Evolutionary conservation across 306 rosid species (phyloP), one percentile per base, ranked within the genome.

Genomic region (Mimosa pudica): DNA sequence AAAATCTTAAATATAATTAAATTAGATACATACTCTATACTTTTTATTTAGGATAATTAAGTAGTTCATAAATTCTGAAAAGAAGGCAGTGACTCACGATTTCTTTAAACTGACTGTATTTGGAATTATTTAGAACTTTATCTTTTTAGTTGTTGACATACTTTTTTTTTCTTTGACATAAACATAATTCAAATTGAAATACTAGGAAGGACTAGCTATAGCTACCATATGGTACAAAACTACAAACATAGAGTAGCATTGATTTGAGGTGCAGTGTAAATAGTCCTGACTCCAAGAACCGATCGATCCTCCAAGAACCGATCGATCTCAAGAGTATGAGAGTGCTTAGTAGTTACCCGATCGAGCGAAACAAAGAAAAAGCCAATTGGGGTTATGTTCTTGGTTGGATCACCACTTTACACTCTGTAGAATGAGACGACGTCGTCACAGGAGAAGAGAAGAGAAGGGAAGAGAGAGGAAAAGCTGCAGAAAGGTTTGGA

Each of bases 401-500:
- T 11, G 16, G 42, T 17, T 32, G 16, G 33, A 13, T 48, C 16
- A 8, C 16, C 52, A 48, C 52, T 11, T 48, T 11, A 4, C 13
- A 11, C 14, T 48, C 18, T 32, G 69, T 63, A 14, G 10, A 14
- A 57, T n/a, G 24, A 45, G 46, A 69, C 73, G 72, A 70, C 66
- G 38, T 44, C 13, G 75, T 68, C 20, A 9, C 4, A 62, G n/a
- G 38, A 48, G 52, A 10, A 4, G 13, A 48, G 35, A 58, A 58
- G 35, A 6, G 38, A 61, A 58, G 35, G 2, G 38, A 61, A 79
- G 68, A 75, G 76, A 85, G 67, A 32, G 75, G 88, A 85, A 76
- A 82, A 80, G 91, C 88, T 85, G 91, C 80, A 60, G 61, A 41
- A 77, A 51, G 75, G 52, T 88, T 91, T 86, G 84, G 81, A 81